Conservation (phyloP, 2,329 filamentous ascomycete genomes). For the Pseudocercospora pini-densiflorae region DNA sequence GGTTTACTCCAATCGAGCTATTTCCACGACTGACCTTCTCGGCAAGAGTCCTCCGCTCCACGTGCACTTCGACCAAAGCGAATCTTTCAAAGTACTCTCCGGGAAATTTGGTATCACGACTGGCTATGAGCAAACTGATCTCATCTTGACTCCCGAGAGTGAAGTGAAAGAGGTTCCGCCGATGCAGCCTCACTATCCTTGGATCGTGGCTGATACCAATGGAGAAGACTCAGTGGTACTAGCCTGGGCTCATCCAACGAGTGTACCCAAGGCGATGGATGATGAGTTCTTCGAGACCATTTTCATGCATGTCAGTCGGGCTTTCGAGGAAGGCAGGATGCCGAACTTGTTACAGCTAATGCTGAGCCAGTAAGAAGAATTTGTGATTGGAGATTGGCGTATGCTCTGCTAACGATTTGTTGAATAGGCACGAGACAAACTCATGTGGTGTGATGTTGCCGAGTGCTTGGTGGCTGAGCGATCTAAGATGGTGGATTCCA, state of each 20-base stretch:
- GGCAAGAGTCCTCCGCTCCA: slow-evolving; percentile 17
- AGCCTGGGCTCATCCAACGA: slow-evolving; percentile 14
- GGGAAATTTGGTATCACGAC: slow-evolving; percentile 13
- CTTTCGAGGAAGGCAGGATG: slow-evolving; percentile 6
- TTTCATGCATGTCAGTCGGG: slow-evolving; percentile 10
- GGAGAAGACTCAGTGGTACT: slow-evolving; percentile 17
- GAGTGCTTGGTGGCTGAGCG: slow-evolving; percentile 5
- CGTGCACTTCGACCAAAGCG: slow-evolving; percentile 22
- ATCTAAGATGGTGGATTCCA: slow-evolving; percentile 21
- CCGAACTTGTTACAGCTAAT: slow-evolving; percentile 14
- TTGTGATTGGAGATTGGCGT: not conserved
- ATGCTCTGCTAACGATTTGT: not conserved
- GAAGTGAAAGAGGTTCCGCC: not conserved
- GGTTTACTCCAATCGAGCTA: not conserved
- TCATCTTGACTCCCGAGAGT: slow-evolving; percentile 13
- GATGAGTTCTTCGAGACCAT: slow-evolving; percentile 18
- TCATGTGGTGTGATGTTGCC: slow-evolving; percentile 15
- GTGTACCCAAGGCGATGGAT: slow-evolving; percentile 10
- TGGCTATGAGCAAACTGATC: slow-evolving; percentile 14
- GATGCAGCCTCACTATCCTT: slow-evolving; percentile 16
- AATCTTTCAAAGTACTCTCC: slow-evolving; percentile 23
- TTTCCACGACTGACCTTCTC: not conserved
- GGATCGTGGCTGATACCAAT: not conserved
- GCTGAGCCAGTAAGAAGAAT: slow-evolving; percentile 13
- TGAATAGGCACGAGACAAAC: slow-evolving; percentile 11